phyloP scores from a whole-genome alignment of 164 flowering plant genomes.

The Nelumbo lutea region DNA sequence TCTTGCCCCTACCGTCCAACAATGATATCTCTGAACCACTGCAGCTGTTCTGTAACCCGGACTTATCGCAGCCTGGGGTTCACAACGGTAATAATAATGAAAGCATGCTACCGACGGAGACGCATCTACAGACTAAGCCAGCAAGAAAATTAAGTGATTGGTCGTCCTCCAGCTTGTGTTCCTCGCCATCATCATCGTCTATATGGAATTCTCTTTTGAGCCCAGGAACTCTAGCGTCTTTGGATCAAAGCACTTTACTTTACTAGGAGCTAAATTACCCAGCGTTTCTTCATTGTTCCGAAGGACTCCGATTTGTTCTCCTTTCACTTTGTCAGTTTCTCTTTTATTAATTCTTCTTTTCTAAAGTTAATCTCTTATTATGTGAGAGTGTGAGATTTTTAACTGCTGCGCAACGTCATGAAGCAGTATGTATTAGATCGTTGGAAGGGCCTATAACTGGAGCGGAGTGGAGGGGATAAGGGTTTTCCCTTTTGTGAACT shows the following conservation, averaged over 20 bases:
- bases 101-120: not conserved
- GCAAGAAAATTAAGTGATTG: conserved; percentile 1
- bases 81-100: not conserved
- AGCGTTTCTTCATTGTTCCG: too few relatives aligned
- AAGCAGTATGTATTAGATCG: too few relatives aligned
- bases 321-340: too few relatives aligned
- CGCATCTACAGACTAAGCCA: not conserved
- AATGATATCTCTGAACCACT: not conserved
- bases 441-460: too few relatives aligned
- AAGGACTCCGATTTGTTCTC: too few relatives aligned
- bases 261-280: not conserved
- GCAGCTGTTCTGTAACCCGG: not conserved
- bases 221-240: conserved; percentile 23
- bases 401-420: too few relatives aligned
- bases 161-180: conserved; percentile 11
- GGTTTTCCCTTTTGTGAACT: too few relatives aligned
- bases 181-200: conserved; percentile 17
- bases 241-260: conserved; percentile 17
- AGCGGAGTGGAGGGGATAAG: too few relatives aligned
- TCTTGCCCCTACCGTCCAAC: not conserved
- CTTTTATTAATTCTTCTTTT: too few relatives aligned
- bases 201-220: conserved; percentile 24
- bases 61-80: too few relatives aligned
- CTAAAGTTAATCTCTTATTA: too few relatives aligned
- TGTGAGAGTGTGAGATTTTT: too few relatives aligned